These are phyloP conservation scores for Monilinia fructicola DNA, from an alignment of 2,329 filamentous ascomycete genomes.

Conservation along the genomic window DNA sequence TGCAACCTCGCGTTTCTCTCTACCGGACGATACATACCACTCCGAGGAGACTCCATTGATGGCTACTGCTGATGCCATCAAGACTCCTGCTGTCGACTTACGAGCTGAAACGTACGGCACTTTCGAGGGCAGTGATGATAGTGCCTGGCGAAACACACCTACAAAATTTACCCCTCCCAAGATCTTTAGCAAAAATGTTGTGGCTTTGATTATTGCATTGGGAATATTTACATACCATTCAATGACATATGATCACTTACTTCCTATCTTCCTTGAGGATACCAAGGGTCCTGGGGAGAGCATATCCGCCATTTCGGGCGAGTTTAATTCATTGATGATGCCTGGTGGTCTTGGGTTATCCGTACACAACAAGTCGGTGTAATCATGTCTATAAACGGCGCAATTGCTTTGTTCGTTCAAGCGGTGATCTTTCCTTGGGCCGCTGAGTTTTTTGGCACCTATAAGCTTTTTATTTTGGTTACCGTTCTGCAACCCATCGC, in stretches of 20 bases:
- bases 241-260: slow-evolving; percentile 90
- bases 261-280: slow-evolving; percentile 92
- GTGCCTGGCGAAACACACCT: slow-evolving; percentile 38
- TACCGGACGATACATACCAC: slow-evolving; percentile 51
- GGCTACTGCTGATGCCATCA: slow-evolving; percentile 70
- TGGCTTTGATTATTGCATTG: slow-evolving; percentile 76
- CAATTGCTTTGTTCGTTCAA: slow-evolving; percentile 60
- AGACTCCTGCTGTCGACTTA: slow-evolving; percentile 70
- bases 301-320: slow-evolving; percentile 29
- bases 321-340: slow-evolving; percentile 51
- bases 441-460: slow-evolving; percentile 58
- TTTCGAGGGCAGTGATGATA: slow-evolving; percentile 47
- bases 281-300: slow-evolving; percentile 46
- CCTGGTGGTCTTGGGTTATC: slow-evolving; percentile 63
- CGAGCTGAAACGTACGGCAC: slow-evolving; percentile 79
- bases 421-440: slow-evolving; percentile 60
- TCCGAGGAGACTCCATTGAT: slow-evolving; percentile 66
- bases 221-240: slow-evolving; percentile 93
- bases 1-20: slow-evolving; percentile 56
- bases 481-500: slow-evolving; percentile 61
- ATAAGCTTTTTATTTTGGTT: slow-evolving; percentile 56
- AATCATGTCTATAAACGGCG: slow-evolving; percentile 59
- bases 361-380: slow-evolving; percentile 62
- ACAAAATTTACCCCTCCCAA: slow-evolving; percentile 39
- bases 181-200: slow-evolving; percentile 63